These are phyloP conservation scores for Salix brachista DNA, from an alignment of 345 rosid species.

Conservation along the genomic window DNA sequence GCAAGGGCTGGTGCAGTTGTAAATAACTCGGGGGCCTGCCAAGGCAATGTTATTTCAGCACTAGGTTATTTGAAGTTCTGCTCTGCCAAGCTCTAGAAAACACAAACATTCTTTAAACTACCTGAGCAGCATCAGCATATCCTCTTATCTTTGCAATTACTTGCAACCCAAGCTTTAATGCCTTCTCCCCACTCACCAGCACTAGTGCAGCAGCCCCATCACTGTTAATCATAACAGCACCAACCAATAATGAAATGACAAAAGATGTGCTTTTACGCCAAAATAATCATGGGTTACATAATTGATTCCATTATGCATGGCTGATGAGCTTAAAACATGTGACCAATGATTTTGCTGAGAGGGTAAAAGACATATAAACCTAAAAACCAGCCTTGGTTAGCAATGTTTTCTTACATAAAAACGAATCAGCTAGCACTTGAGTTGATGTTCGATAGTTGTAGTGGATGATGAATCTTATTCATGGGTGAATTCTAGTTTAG, in stretches of 20 bases:
- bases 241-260: neutral
- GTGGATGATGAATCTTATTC: too few relatives aligned
- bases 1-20: constrained; percentile 32
- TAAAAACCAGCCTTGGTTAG: too few relatives aligned
- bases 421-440: too few relatives aligned
- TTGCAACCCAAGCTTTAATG: constrained; percentile 17
- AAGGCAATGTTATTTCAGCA: neutral
- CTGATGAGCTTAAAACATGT: neutral
- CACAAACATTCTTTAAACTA: neutral
- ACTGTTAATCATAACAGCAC: neutral
- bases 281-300: neutral
- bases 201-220: constrained; percentile 32
- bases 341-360: too few relatives aligned
- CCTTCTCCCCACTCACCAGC: constrained; percentile 24
- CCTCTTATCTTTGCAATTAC: constrained; percentile 32
- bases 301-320: neutral
- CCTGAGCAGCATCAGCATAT: constrained; percentile 34
- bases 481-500: neutral
- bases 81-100: neutral
- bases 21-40: constrained; percentile 23
- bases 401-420: too few relatives aligned
- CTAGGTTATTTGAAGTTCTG: neutral
- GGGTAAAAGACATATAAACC: too few relatives aligned
- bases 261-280: too few relatives aligned
- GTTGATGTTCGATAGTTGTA: too few relatives aligned